phyloP scores from a whole-genome alignment of 2,329 filamentous ascomycete species.

The Chaetomiaceae sp. region DNA sequence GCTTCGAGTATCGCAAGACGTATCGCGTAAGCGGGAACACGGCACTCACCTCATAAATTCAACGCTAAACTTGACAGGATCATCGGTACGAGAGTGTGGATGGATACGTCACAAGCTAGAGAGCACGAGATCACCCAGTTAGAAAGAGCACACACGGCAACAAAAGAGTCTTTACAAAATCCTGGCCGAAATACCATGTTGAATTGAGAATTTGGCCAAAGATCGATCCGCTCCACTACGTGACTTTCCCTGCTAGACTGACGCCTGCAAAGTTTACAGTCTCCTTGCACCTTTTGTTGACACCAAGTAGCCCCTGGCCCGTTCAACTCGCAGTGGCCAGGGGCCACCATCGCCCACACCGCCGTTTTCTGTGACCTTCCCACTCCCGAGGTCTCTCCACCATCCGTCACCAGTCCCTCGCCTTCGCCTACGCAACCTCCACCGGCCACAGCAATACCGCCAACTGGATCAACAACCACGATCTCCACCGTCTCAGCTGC shows the following conservation, averaged over 20 bases:
- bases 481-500: not conserved
- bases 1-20: too few species aligned
- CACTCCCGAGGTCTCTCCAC: not conserved
- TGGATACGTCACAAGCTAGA: too few species aligned
- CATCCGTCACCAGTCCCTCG: not conserved
- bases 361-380: not conserved
- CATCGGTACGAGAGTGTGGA: too few species aligned
- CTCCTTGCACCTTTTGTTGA: conserved; percentile 10
- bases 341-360: not conserved
- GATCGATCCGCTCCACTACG: not conserved
- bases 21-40: too few species aligned
- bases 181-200: conserved; percentile 1
- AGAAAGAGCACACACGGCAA: too few species aligned
- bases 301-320: not conserved
- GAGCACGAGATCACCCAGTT: too few species aligned
- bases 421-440: not conserved
- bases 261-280: not conserved
- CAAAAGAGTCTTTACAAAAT: not conserved
- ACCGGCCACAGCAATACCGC: not conserved
- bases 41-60: too few species aligned
- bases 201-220: not conserved
- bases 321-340: not conserved
- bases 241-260: not conserved
- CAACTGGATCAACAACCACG: not conserved
- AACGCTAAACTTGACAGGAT: too few species aligned